These are phyloP conservation scores for Fragilariopsis cylindrus DNA, from an alignment of 108 stramenopile species.

Conservation along the genomic window DNA sequence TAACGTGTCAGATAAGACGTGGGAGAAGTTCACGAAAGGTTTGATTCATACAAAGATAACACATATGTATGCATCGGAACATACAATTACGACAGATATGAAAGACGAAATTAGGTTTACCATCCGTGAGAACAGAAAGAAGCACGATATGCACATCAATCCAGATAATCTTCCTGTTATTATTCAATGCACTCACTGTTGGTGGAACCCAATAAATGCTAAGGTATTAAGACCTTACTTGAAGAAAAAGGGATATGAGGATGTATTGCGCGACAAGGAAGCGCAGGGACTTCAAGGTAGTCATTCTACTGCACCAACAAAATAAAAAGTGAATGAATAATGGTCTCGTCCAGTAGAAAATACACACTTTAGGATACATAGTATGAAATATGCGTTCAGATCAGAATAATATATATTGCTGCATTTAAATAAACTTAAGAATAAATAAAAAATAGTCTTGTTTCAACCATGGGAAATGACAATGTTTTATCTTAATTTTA, in stretches of 20 bases:
- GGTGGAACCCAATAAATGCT: constrained; percentile 96
- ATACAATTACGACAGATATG: constrained; percentile 81
- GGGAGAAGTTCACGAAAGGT: constrained; percentile 84
- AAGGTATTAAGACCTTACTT: constrained; percentile 80
- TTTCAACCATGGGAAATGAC: too few species aligned
- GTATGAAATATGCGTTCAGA: too few species aligned
- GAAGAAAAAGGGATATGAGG: constrained; percentile 70
- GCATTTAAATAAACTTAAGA: too few species aligned
- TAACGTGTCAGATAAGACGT: constrained; percentile 74
- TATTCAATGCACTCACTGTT: constrained; percentile 88
- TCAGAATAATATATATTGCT: too few species aligned
- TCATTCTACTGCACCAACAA: constrained; percentile 38
- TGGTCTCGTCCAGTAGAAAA: not conserved
- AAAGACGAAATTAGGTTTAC: constrained; percentile 81
- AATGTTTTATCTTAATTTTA: too few species aligned
- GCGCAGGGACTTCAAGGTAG: constrained; percentile 61
- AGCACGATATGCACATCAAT: constrained; percentile 87
- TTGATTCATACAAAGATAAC: constrained; percentile 86
- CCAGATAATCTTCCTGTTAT: constrained; percentile 90
- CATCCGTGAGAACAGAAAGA: constrained; percentile 85
- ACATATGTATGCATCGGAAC: constrained; percentile 94
- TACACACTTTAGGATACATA: too few species aligned
- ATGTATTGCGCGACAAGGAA: constrained; percentile 73
- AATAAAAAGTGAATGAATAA: constrained; percentile 1
- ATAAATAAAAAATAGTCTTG: too few species aligned